phyloP scores from a whole-genome alignment of 2,329 filamentous ascomycete species.

The Trichoderma brevicompactum region DNA sequence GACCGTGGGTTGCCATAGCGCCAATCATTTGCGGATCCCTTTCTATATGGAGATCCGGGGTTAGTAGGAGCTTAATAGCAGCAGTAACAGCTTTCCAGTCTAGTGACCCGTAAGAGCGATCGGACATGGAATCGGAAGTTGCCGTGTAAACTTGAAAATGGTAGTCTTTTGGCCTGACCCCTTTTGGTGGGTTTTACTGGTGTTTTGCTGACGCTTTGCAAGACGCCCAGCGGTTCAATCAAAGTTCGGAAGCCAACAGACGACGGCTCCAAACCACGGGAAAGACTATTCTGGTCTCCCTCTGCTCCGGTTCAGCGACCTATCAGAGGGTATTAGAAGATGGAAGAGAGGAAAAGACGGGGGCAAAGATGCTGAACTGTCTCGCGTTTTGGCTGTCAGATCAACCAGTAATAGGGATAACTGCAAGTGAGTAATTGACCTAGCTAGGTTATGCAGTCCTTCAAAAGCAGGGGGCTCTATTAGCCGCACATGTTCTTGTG shows the following conservation, averaged over 20 bases:
- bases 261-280: neutral
- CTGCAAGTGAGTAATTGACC: neutral
- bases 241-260: neutral
- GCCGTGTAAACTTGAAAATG: neutral
- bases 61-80: neutral
- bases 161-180: neutral
- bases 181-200: neutral
- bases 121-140: neutral
- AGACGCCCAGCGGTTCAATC: neutral
- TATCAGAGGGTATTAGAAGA: neutral
- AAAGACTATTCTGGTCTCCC: neutral
- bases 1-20: constrained; percentile 14
- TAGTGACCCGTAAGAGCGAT: neutral
- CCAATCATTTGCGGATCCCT: constrained; percentile 7
- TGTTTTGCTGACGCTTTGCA: neutral
- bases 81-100: neutral
- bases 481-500: too few relatives aligned
- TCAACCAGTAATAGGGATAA: neutral
- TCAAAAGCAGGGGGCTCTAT: too few relatives aligned
- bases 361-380: neutral
- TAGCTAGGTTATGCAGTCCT: too few relatives aligned
- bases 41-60: constrained; percentile 13
- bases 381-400: neutral
- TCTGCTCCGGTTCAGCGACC: neutral
- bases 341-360: neutral